These are phyloP conservation scores for Phytophthora fragariae DNA, from an alignment of 352 stramenopile species.

Conservation along the genomic window DNA sequence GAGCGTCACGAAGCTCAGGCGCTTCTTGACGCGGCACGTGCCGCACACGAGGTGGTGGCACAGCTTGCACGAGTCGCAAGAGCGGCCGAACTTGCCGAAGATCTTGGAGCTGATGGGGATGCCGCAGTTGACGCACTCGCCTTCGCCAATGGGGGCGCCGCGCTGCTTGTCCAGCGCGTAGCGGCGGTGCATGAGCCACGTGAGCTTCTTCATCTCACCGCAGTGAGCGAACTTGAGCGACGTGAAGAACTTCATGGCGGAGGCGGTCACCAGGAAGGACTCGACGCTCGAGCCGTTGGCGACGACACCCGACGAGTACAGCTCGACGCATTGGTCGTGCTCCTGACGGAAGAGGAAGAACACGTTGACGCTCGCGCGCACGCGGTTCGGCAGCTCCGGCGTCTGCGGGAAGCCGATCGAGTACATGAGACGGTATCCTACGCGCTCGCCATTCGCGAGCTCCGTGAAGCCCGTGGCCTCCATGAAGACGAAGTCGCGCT, in stretches of 20 bases:
- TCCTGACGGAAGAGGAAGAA: conserved; percentile 47
- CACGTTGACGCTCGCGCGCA: conserved; percentile 40
- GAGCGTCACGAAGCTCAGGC: conserved; percentile 45
- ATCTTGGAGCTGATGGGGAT: conserved; percentile 43
- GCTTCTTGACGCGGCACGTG: conserved; percentile 47
- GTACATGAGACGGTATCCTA: conserved; percentile 53
- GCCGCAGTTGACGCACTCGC: conserved; percentile 41
- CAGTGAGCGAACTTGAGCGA: conserved; percentile 40
- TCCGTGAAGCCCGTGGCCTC: conserved; percentile 46
- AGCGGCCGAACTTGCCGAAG: conserved; percentile 42
- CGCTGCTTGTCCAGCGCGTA: conserved; percentile 37
- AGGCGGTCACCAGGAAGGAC: conserved; percentile 35
- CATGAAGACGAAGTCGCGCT: conserved; percentile 53
- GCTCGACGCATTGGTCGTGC: conserved; percentile 38
- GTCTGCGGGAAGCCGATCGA: conserved; percentile 48
- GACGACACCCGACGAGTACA: conserved; percentile 40
- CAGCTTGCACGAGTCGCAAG: conserved; percentile 46
- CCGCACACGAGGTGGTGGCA: conserved; percentile 44
- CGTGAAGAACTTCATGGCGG: conserved; percentile 48
- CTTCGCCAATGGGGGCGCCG: conserved; percentile 30
- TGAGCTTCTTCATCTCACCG: conserved; percentile 53
- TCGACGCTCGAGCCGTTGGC: conserved; percentile 37
- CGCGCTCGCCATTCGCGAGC: conserved; percentile 38
- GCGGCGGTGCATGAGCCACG: conserved; percentile 47
- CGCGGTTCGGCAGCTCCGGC: conserved; percentile 37